Base-by-base conservation (phyloP, 495 filamentous ascomycete genomes). In the Zalerion maritima region DNA sequence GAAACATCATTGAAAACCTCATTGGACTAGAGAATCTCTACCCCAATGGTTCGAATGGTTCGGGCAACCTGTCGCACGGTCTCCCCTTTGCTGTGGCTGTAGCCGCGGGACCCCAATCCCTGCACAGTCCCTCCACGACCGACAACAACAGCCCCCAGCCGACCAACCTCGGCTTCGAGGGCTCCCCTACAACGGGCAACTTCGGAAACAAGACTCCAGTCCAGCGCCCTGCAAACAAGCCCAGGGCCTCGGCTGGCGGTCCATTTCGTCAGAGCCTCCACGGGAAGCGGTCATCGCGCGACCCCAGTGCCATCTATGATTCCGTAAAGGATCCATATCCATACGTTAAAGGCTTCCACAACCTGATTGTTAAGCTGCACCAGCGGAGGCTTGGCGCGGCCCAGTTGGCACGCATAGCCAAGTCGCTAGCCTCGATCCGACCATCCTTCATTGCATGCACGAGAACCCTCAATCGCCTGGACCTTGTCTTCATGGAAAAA, bases 401-500 rank as follows among this genome's bases (percentile, higher is more conserved):
- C 20, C 78, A 80, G 43, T 73, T 72, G 2, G 45, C 81, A 26
- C 74, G 75, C 24, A 87, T 94, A 36, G 84, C 81, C 33, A 81
- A 83, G 53, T 73, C 85, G 7, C 69, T 97, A 34, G 78, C 83
- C 6, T 78, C 75, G 23, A 91, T 93, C 38, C 79, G 89, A 12
- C 89, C 89, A 4, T 82, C 83, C 5, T 87, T 97, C 54, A 86
- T 96, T 38, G 72, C 82, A 3, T 89, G 78, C 32, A 86, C 78
- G 14, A 77, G 76, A 37, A 82, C 76, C 2, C 58, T 96, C 20
- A 84, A 81, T 32, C 62, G 71, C 16, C 72, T 86, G 43, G 89
- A 97, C 47, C 67, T 96, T 12, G 74, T 97, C 14, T 94, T 94
- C 55, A 91, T 89, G 81, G 89, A 97, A 52, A 86, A 91, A 50